These are phyloP conservation scores for Coemansia sp. DNA, from an alignment of 371 early-diverging fungal genomes.

Conservation along the genomic window DNA sequence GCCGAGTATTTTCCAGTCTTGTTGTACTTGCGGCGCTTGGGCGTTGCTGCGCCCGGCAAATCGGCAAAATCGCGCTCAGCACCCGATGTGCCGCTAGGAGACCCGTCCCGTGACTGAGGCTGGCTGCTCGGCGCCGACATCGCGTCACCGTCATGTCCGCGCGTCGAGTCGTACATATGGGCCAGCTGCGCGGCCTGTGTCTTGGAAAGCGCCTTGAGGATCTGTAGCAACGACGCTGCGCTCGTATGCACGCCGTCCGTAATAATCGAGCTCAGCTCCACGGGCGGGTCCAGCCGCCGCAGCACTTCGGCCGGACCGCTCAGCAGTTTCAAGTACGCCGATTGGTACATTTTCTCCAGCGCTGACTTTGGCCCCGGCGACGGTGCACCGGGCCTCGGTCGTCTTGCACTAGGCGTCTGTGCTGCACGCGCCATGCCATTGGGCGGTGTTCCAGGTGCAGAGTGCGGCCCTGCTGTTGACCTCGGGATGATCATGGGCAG, in stretches of 20 bases:
- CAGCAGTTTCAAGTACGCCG: constrained; percentile 40
- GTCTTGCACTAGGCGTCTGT: neutral
- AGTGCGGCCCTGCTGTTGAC: constrained; percentile 6
- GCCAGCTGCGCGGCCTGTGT: constrained; percentile 44
- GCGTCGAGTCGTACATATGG: constrained; percentile 23
- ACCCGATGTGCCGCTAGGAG: constrained; percentile 33
- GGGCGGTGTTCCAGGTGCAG: constrained; percentile 7
- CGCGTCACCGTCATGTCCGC: neutral
- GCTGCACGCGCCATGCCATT: neutral
- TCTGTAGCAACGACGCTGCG: constrained; percentile 16
- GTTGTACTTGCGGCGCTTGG: constrained; percentile 37
- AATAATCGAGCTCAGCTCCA: constrained; percentile 24
- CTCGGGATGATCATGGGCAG: constrained; percentile 21
- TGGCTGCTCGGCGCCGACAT: constrained; percentile 12
- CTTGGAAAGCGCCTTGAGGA: constrained; percentile 44
- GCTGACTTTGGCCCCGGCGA: constrained; percentile 15
- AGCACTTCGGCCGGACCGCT: constrained; percentile 34
- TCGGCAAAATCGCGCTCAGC: constrained; percentile 20
- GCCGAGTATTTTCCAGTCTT: constrained; percentile 31
- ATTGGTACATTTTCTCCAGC: constrained; percentile 44
- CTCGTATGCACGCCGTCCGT: neutral
- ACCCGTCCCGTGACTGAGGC: constrained; percentile 30
- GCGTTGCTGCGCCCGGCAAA: constrained; percentile 10
- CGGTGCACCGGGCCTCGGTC: neutral
- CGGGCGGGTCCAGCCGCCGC: constrained; percentile 34